Evolutionary conservation across 768 basidiomycete genomes (phyloP).

Genomic region (Lactarius evosmus): DNA sequence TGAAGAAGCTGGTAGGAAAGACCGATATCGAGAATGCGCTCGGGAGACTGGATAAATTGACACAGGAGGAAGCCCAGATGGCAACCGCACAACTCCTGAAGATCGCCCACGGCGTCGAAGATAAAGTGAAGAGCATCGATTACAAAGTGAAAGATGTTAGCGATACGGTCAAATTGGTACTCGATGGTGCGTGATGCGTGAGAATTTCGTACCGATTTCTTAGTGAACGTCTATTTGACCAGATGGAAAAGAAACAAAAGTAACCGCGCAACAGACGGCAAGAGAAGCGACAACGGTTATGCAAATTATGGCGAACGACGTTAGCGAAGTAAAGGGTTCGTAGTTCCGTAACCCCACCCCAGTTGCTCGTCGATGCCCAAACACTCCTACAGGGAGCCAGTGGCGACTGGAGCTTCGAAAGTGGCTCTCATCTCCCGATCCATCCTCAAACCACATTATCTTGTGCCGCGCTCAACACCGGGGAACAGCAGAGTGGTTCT

Average conservation of each 20-base stretch:
- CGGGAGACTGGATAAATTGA: background rate
- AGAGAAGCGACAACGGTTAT: background rate
- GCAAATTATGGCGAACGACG: background rate
- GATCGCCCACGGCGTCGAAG: background rate
- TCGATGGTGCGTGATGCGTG: background rate
- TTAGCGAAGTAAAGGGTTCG: background rate
- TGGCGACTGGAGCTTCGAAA: background rate
- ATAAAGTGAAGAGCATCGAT: background rate
- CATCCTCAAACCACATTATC: background rate
- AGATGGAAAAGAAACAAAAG: background rate
- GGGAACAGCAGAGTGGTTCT: background rate
- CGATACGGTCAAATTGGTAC: background rate
- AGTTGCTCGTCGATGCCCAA: background rate
- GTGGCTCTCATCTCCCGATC: background rate
- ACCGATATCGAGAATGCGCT: background rate
- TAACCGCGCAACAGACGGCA: background rate
- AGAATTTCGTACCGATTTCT: background rate
- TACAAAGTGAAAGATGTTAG: background rate
- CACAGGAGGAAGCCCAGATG: background rate
- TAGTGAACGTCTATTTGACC: background rate
- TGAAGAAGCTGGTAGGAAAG: background rate
- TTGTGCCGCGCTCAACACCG: background rate
- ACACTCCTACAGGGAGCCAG: background rate
- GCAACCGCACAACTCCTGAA: background rate
- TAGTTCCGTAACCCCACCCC: background rate